These are phyloP conservation scores for Cerrena zonata DNA, from an alignment of 1,284 basidiomycete genomes.

Conservation along the genomic window DNA sequence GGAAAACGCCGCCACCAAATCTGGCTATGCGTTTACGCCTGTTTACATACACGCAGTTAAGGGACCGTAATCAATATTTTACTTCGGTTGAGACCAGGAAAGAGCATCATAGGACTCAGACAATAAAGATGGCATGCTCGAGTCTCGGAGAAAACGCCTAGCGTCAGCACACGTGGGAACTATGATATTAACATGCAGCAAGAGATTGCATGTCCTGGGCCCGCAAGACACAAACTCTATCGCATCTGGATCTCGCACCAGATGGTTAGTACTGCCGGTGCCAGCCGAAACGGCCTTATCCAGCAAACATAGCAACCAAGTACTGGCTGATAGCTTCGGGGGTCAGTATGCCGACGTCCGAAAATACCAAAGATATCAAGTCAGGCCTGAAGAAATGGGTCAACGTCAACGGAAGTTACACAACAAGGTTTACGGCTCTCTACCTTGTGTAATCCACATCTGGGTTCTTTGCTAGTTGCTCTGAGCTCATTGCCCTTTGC, in stretches of 20 bases:
- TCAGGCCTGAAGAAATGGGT: constrained; percentile 55
- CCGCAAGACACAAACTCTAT: constrained; percentile 33
- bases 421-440: constrained; percentile 9
- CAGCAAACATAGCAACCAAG: constrained; percentile 84
- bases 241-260: constrained; percentile 21
- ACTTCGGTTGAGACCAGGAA: not conserved
- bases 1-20: not conserved
- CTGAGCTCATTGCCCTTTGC: constrained; percentile 53
- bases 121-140: too few relatives aligned
- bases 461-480: constrained; percentile 72
- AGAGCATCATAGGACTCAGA: too few relatives aligned
- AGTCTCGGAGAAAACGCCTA: not conserved
- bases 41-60: not conserved
- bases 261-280: constrained; percentile 14
- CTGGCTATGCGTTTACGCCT: not conserved
- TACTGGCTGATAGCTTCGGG: constrained; percentile 76
- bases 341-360: constrained; percentile 86
- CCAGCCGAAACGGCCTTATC: constrained; percentile 33
- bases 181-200: too few relatives aligned
- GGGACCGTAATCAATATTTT: not conserved
- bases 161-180: not conserved
- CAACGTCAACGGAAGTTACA: not conserved
- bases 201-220: constrained; percentile 3
- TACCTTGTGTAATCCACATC: constrained; percentile 81
- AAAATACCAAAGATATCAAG: constrained; percentile 84